These are phyloP conservation scores for Protea cynaroides DNA, from an alignment of 164 flowering plant species.

Conservation along the genomic window DNA sequence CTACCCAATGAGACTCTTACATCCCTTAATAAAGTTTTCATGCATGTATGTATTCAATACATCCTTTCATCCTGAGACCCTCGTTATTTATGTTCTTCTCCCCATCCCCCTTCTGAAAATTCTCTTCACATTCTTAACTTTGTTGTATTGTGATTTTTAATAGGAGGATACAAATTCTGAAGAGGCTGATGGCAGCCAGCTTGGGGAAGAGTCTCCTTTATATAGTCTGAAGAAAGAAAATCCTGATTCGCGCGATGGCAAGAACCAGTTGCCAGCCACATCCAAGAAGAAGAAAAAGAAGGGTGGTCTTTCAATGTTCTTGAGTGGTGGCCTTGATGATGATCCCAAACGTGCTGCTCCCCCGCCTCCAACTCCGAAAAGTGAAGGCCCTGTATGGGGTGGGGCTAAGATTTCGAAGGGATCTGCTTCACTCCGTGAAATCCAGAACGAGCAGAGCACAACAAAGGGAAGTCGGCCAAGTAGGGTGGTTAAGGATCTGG, in stretches of 20 bases:
- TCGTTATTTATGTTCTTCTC: not conserved
- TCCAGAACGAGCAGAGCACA: constrained; percentile 78
- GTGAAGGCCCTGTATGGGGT: constrained; percentile 97
- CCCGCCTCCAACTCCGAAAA: constrained; percentile 55
- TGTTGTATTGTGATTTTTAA: constrained; percentile 2
- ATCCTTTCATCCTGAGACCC: not conserved
- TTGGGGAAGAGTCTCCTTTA: constrained; percentile 19
- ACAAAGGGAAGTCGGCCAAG: constrained; percentile 22
- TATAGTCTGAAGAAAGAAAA: constrained; percentile 22
- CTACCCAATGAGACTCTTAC: not conserved
- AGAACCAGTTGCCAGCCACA: constrained; percentile 22
- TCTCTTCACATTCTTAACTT: not conserved
- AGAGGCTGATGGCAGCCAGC: constrained; percentile 12
- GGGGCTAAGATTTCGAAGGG: constrained; percentile 60
- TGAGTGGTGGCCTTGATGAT: constrained; percentile 95
- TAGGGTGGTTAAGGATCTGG: constrained; percentile 26
- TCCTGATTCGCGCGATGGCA: constrained; percentile 16
- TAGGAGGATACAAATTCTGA: constrained; percentile 30
- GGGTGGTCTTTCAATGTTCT: constrained; percentile 95
- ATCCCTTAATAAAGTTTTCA: not conserved
- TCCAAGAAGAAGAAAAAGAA: constrained; percentile 82
- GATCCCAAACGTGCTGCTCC: constrained; percentile 40
- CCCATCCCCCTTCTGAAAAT: not conserved
- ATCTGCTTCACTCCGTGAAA: constrained; percentile 73
- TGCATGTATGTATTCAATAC: not conserved